Conservation (phyloP, 306 rosid genomes). For the Vigna hirtella region DNA sequence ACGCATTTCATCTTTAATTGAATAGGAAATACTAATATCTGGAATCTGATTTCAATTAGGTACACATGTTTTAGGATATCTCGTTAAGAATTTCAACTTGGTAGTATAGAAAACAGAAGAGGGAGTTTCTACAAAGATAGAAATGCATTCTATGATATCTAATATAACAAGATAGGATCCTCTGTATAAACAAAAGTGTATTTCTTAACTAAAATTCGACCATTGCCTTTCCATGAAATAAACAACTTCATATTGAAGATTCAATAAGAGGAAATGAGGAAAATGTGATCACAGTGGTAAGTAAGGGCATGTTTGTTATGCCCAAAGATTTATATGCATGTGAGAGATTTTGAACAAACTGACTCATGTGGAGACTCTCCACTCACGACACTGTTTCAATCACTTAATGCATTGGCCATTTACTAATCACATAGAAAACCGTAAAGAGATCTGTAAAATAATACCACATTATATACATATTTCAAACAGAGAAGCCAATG, state of each 20-base stretch:
- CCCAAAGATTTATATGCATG: neutral
- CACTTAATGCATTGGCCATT: neutral
- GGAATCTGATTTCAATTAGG: constrained; percentile 4
- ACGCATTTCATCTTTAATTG: neutral
- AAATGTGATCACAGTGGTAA: neutral
- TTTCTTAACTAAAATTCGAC: neutral
- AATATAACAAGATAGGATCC: neutral
- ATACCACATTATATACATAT: neutral
- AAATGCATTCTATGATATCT: neutral
- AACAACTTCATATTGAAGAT: neutral
- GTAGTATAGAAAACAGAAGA: neutral
- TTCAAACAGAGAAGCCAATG: neutral
- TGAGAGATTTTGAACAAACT: neutral
- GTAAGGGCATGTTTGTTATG: neutral
- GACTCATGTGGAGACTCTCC: neutral
- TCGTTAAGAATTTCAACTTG: neutral
- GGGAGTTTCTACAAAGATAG: neutral
- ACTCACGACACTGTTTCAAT: neutral
- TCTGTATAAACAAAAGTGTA: neutral
- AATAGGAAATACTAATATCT: neutral
- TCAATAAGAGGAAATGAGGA: constrained; percentile 3
- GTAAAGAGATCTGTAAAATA: constrained; percentile 3
- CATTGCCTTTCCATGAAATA: neutral
- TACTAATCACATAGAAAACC: neutral
- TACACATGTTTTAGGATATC: constrained; percentile 6